These are phyloP conservation scores for Fusarium hainanense DNA, from an alignment of 2,329 filamentous ascomycete genomes.

Conservation along the genomic window DNA sequence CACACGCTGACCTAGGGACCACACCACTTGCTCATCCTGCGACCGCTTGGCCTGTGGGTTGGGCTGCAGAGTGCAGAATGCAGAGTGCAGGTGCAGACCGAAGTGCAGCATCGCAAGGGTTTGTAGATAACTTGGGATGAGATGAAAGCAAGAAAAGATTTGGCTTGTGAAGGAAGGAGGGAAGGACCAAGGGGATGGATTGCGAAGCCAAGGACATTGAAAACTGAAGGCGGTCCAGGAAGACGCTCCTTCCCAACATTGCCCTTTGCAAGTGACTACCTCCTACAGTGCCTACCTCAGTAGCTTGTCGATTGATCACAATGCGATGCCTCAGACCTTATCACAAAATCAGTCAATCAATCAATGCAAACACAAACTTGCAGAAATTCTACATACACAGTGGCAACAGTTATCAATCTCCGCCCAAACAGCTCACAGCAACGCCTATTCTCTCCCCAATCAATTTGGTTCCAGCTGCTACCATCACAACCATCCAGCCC, in stretches of 20 bases:
- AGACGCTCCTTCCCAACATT: slow-evolving; percentile 8
- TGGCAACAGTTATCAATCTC: not conserved
- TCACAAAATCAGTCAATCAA: slow-evolving; percentile 2
- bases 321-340: not conserved
- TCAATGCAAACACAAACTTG: slow-evolving; percentile 1
- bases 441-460: slow-evolving; percentile 8
- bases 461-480: slow-evolving; percentile 10
- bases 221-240: slow-evolving; percentile 19
- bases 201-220: not conserved
- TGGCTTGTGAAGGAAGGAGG: not conserved
- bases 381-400: slow-evolving; percentile 13
- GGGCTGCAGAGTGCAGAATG: slow-evolving; percentile 36
- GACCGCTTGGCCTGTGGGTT: slow-evolving; percentile 41
- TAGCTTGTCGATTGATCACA: slow-evolving; percentile 9
- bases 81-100: slow-evolving; percentile 5
- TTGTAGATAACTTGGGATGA: slow-evolving; percentile 14
- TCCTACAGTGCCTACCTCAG: not conserved
- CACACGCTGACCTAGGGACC: slow-evolving; percentile 8
- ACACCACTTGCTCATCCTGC: slow-evolving; percentile 43
- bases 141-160: not conserved
- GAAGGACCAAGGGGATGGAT: slow-evolving; percentile 4
- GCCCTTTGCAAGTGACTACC: not conserved
- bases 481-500: slow-evolving; percentile 13
- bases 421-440: slow-evolving; percentile 15
- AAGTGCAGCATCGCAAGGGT: slow-evolving; percentile 34